Conservation (phyloP, 805 yeast genomes). For the Saccharomycopsis guyanensis region DNA sequence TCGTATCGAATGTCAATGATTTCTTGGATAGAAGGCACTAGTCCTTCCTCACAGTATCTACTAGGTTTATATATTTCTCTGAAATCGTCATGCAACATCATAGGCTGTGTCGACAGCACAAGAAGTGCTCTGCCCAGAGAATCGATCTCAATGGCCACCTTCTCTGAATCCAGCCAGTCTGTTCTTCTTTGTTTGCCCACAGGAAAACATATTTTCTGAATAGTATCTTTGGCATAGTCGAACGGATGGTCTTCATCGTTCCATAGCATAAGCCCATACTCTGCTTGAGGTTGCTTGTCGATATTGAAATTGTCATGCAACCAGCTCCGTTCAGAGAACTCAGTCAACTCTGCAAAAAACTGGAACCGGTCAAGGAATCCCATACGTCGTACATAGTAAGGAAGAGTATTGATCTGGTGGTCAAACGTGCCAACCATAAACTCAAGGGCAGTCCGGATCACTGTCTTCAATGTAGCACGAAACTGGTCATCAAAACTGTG, state of each 20-base stretch:
- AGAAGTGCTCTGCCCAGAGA: slow-evolving; percentile 43
- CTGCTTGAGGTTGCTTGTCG: slow-evolving; percentile 21
- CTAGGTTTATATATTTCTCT: background rate
- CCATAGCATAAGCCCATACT: slow-evolving; percentile 55
- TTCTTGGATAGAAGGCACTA: slow-evolving; percentile 6
- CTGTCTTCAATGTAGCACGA: slow-evolving; percentile 47
- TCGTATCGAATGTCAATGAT: slow-evolving; percentile 7
- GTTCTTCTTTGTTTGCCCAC: slow-evolving; percentile 17
- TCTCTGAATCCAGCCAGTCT: slow-evolving; percentile 23
- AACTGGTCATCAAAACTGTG: slow-evolving; percentile 45
- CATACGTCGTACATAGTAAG: slow-evolving; percentile 6
- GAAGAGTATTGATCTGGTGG: slow-evolving; percentile 11
- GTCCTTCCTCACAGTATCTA: slow-evolving; percentile 1
- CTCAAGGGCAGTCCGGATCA: slow-evolving; percentile 30
- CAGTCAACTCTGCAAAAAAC: slow-evolving; percentile 1
- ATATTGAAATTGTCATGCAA: slow-evolving; percentile 6
- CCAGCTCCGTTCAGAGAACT: slow-evolving; percentile 7
- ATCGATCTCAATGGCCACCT: slow-evolving; percentile 40
- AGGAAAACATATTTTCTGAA: slow-evolving; percentile 24
- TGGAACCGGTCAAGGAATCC: slow-evolving; percentile 11
- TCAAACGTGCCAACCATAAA: slow-evolving; percentile 23
- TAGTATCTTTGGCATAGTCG: slow-evolving; percentile 44
- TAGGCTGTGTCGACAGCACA: background rate
- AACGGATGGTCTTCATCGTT: slow-evolving; percentile 70
- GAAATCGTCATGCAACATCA: slow-evolving; percentile 6